Evolutionary conservation across 2,329 filamentous ascomycete species (phyloP).

Genomic region (Chrysoporthe austroafricana): DNA sequence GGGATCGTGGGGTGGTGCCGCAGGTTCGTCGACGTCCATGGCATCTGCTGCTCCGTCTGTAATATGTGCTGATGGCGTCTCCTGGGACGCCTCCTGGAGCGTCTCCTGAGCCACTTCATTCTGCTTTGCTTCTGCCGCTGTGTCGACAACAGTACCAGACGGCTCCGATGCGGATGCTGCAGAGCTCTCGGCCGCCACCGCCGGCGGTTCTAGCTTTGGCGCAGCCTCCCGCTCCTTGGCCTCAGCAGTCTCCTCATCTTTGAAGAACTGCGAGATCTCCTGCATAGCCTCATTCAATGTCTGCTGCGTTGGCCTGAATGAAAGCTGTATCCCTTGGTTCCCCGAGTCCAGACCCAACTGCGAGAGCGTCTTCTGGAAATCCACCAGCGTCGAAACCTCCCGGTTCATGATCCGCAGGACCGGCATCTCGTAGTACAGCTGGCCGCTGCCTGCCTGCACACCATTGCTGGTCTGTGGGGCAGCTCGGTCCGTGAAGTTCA

Average conservation of each 20-base stretch:
- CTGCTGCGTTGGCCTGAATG: constrained; percentile 74
- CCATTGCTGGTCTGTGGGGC: constrained; percentile 65
- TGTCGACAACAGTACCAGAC: neutral
- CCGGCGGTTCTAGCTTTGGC: constrained; percentile 15
- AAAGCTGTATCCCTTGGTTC: constrained; percentile 76
- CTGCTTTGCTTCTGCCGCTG: neutral
- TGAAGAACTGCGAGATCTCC: constrained; percentile 79
- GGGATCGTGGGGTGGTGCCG: constrained; percentile 36
- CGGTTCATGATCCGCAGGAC: constrained; percentile 82
- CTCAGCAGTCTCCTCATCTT: constrained; percentile 45
- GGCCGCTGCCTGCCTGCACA: constrained; percentile 64
- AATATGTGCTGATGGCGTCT: neutral
- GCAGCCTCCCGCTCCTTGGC: constrained; percentile 28
- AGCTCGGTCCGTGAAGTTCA: constrained; percentile 85
- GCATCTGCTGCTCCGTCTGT: constrained; percentile 27
- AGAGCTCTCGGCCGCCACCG: constrained; percentile 21
- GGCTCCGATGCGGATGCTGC: constrained; percentile 19
- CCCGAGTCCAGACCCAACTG: constrained; percentile 88
- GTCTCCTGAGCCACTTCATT: constrained; percentile 18
- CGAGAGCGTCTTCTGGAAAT: constrained; percentile 85
- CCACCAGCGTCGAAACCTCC: constrained; percentile 74
- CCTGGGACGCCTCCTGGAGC: constrained; percentile 18
- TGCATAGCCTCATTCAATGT: constrained; percentile 85
- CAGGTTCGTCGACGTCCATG: constrained; percentile 36
- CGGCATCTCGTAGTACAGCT: constrained; percentile 86